phyloP scores from a whole-genome alignment of 2,329 filamentous ascomycete species.

The Rhynchosporium graminicola region DNA sequence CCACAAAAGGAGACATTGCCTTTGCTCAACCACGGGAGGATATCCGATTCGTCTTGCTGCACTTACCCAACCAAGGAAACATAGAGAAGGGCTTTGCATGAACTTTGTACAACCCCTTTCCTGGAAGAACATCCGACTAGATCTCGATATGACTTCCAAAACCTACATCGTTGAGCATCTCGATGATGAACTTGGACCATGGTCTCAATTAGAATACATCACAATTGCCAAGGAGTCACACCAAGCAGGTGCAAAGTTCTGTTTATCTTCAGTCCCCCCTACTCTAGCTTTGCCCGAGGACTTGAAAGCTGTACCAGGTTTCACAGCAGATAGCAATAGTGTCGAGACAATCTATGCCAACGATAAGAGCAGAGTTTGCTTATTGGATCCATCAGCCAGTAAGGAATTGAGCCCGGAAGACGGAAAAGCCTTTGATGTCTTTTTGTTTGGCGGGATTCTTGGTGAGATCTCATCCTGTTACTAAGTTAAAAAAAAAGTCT shows the following conservation, averaged over 20 bases:
- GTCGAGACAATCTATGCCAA: slow-evolving; percentile 79
- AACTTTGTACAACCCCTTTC: slow-evolving; percentile 1
- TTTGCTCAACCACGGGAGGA: slow-evolving; percentile 12
- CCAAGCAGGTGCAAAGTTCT: slow-evolving; percentile 66
- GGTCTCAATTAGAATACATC: slow-evolving; percentile 92
- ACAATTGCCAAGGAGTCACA: slow-evolving; percentile 82
- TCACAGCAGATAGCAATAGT: slow-evolving; percentile 72
- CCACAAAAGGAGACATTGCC: slow-evolving; percentile 27
- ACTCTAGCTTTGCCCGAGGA: slow-evolving; percentile 64
- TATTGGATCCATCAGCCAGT: slow-evolving; percentile 82
- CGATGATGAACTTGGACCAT: slow-evolving; percentile 88
- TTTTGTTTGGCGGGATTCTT: slow-evolving; percentile 93
- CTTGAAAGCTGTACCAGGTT: slow-evolving; percentile 57
- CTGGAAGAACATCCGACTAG: slow-evolving; percentile 9
- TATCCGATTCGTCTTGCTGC: slow-evolving; percentile 31
- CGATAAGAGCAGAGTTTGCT: slow-evolving; percentile 75
- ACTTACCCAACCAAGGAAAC: neutral
- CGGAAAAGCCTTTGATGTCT: slow-evolving; percentile 80
- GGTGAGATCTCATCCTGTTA: slow-evolving; percentile 55
- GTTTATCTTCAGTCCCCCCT: slow-evolving; percentile 77
- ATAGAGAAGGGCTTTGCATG: neutral
- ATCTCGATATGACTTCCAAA: slow-evolving; percentile 52
- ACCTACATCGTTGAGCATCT: slow-evolving; percentile 96
- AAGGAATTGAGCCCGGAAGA: slow-evolving; percentile 84
- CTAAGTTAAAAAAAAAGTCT: neutral